phyloP scores from a whole-genome alignment of 306 rosid genomes.

The Begonia fuchsioides region DNA sequence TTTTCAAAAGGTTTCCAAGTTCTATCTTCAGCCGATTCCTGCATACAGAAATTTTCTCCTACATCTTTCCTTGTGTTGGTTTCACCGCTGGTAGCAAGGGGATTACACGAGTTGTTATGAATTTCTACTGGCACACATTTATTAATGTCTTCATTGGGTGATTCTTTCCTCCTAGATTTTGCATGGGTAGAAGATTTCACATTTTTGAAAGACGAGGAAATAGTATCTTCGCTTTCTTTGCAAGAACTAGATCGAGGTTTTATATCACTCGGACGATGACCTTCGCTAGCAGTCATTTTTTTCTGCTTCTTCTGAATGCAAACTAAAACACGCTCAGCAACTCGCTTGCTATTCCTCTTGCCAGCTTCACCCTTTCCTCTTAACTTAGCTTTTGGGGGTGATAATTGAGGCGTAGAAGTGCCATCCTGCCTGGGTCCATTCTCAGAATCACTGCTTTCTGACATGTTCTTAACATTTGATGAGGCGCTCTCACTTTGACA shows the following conservation, averaged over 20 bases:
- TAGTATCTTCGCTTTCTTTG: slow-evolving; percentile 28
- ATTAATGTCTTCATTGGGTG: slow-evolving; percentile 17
- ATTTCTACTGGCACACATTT: slow-evolving; percentile 35
- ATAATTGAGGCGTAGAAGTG: slow-evolving; percentile 28
- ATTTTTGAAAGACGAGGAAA: slow-evolving; percentile 26
- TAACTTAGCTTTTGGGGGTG: slow-evolving; percentile 41
- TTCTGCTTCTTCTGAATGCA: slow-evolving; percentile 88
- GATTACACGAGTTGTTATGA: slow-evolving; percentile 36
- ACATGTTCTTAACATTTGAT: slow-evolving; percentile 69
- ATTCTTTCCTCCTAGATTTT: slow-evolving; percentile 32
- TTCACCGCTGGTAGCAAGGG: slow-evolving; percentile 41
- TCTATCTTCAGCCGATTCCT: slow-evolving; percentile 42
- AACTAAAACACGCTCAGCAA: slow-evolving; percentile 76
- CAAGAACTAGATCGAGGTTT: slow-evolving; percentile 29
- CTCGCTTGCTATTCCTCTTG: slow-evolving; percentile 92
- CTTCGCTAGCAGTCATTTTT: slow-evolving; percentile 45
- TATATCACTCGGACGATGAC: slow-evolving; percentile 27
- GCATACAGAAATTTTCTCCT: slow-evolving; percentile 55
- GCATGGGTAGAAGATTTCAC: slow-evolving; percentile 19
- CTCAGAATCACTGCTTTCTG: slow-evolving; percentile 95
- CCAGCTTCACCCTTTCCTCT: slow-evolving; percentile 40
- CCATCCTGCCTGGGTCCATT: slow-evolving; percentile 55
- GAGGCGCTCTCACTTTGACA: slow-evolving; percentile 90
- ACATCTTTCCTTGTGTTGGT: slow-evolving; percentile 50
- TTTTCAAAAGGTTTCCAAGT: slow-evolving; percentile 83